These are phyloP conservation scores for Purpureocillium lavendulum DNA, from an alignment of 2,329 filamentous ascomycete genomes.

Conservation along the genomic window DNA sequence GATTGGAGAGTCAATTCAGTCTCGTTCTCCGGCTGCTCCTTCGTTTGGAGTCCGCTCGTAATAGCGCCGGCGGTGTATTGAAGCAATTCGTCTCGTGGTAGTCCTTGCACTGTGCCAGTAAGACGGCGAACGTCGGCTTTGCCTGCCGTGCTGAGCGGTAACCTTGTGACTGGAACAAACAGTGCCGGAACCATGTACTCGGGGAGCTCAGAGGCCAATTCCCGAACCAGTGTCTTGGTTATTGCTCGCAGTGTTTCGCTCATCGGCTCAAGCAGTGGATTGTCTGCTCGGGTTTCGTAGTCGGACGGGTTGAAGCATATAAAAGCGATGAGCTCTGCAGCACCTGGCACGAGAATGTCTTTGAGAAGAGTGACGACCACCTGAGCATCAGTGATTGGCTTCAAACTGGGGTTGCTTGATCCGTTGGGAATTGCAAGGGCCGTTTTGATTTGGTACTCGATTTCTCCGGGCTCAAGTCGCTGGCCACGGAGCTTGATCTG, in stretches of 20 bases:
- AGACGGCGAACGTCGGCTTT: background rate
- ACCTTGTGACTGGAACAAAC: background rate
- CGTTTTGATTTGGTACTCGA: conserved; percentile 8
- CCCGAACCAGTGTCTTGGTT: background rate
- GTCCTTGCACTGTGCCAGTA: background rate
- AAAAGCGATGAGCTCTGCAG: background rate
- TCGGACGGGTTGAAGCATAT: background rate
- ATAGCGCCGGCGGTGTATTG: background rate
- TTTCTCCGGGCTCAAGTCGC: conserved; percentile 34
- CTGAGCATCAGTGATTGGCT: background rate
- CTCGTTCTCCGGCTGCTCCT: background rate
- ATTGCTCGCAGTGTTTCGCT: background rate
- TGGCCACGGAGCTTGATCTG: conserved; percentile 53
- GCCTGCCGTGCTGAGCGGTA: background rate
- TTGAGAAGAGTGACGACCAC: background rate
- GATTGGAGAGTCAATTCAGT: background rate
- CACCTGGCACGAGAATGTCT: background rate
- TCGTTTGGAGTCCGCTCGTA: background rate
- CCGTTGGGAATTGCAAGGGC: background rate
- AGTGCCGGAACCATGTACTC: conserved; percentile 1
- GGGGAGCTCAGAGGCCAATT: background rate
- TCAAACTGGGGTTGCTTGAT: background rate
- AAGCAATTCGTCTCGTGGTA: background rate
- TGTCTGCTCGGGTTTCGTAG: background rate
- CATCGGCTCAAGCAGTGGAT: background rate